Evolutionary conservation across 225 moss, liverwort and hornwort genomes (phyloP), one percentile per base, ranked within the genome.

Genomic region (Ulota crispa): DNA sequence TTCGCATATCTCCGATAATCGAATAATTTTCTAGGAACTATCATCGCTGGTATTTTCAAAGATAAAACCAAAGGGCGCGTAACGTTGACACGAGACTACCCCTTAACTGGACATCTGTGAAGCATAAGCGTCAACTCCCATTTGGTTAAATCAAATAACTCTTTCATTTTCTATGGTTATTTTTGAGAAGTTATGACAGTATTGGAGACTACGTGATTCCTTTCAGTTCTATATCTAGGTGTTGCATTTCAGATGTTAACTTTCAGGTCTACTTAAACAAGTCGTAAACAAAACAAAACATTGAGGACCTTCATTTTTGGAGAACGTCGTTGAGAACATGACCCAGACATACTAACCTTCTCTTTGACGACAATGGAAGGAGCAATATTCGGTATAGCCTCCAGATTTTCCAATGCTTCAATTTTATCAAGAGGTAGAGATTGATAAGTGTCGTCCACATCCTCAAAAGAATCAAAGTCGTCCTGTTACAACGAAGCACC

Each of bases 371-470:
- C 77, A 80, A 90, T 87, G 42, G 90, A 86, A 81, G 94, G 89
- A 64, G 94, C 82, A 85, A 98, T 84, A 75, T 88, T 84, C 62
- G 94, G 92, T 83, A 92, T 90, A 62, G 94, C 92, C 83, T 98
- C 97, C 72, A 95, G 60, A 67, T 86, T 86, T 86, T 95, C 93
- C 84, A 95, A 73, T 65, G 94, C 97, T 83, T 98, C 97, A 78
- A 98, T 93, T 80, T 98, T 98, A 73, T 98, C 97, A 23, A 94
- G 92, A 56, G 95, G 95, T 71, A 98, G 84, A 54, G 92, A 92
- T 84, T 94, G 92, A 81, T 98, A 98, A 56, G 94, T 86, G 28
- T 92, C 92, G 85, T 98, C 97, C 61, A 98, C 95, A 81, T 88
- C 89, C 30, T 86, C 92, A 83, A 98, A 98, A 27, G 81, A 84